Base-by-base conservation (phyloP, 495 filamentous ascomycete genomes). In the Thozetella sp. region DNA sequence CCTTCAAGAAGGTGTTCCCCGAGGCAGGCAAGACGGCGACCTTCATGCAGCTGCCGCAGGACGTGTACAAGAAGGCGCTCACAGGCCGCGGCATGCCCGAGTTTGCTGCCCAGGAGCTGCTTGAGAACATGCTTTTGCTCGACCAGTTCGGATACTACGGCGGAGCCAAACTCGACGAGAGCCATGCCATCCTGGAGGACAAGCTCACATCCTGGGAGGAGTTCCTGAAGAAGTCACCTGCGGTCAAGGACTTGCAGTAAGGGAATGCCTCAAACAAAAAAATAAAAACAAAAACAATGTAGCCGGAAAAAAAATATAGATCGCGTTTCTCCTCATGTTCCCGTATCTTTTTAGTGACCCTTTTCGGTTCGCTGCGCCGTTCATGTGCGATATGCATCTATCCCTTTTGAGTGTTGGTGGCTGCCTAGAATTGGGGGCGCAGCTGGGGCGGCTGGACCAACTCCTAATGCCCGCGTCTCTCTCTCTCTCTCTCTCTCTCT, bases 51-150 rank as follows among this genome's bases (percentile, higher is more conserved):
- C 15, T 86, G 19, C 66, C 78, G 12, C 65, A 75, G 24, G 79
- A 85, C 20, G 62, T 66, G 12, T 89, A 75, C 66, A 80, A 76
- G 65, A 60, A 63, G 1, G 74, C 72, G 53, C 59, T 86, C 60
- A 68, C 56, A 19, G 25, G 60, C 9, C 37, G 56, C 22, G 73
- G 76, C 17, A 63, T 76, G 59, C 77, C 80, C 11, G 74, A 77
- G 10, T 64, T 66, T 15, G 64, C 70, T 0, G 73, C 72, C n/a
- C 62, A 81, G 55, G 83, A 86, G 67, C 24, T 87, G 58, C 69
- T 80, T 58, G 79, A 88, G 72, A 88, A 84, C 55, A 76, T 80
- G 71, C 67, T 74, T 15, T 67, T 85, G 50, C 62, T 84, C 50
- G 65, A 76, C 23, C 72, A 80, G 13, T 79, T 72, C 55, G 82